Evolutionary conservation across 2,329 filamentous ascomycete species (phyloP), one percentile per base, ranked within the genome.

Genomic region (Ophiostoma piceae): DNA sequence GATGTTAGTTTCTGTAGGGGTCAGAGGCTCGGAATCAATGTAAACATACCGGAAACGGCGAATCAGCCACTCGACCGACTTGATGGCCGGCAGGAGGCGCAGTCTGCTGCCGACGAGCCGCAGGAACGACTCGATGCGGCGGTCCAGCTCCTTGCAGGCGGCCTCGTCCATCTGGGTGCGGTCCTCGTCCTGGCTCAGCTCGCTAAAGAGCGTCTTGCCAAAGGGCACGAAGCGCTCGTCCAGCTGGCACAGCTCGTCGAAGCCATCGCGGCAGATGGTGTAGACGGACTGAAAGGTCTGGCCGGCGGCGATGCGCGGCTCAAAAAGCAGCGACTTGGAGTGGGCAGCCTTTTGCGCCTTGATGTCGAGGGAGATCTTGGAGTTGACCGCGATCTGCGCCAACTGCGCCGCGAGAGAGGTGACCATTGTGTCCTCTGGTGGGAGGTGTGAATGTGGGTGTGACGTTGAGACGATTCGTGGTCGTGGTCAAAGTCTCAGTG

Each of bases 271-370:
- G 77, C 94, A 98, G 78, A 96, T 87, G 70, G 90, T 87, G 78
- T 91, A 98, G 71, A 99, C 85, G 4, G 90, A 91, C 77, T 97
- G 92, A 79, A 94, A 97, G 76, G 90, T 95, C 82, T 99, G 95
- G 19, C 88, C 89, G 6, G 91, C 90, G 67, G 95, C 95, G 75
- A 94, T 85, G 77, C 89, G 88, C 71, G 91, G 86, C 75, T 97
- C 94, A 82, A 96, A 99, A 71, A 99, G 92, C 72, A 99, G 83
- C 68, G 95, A 99, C 80, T 97, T 94, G 74, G 92, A 92, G 81
- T 99, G 95, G 73, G 92, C 88, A 72, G 91, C 88, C 80, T 93
- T 94, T 82, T 97, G 93, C 76, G 94, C 92, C 81, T 96, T 97
- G 75, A 97, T 85, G 78, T 98, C 92, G 76, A 98, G 87, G 75